Evolutionary conservation across 1,284 basidiomycete genomes (phyloP).

Genomic region (Paramarasmius palmivorus): DNA sequence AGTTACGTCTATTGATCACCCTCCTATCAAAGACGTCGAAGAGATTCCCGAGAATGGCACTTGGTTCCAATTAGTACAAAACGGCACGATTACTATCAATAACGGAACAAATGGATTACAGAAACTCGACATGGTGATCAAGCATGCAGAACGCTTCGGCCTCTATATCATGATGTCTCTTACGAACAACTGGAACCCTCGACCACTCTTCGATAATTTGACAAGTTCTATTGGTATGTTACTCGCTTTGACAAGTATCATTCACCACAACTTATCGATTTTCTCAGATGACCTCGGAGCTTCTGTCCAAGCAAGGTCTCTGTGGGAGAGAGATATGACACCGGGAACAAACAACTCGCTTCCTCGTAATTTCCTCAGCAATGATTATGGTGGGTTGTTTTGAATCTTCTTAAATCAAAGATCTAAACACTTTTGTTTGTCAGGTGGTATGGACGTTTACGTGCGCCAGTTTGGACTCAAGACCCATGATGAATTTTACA

Average conservation of each 20-base stretch:
- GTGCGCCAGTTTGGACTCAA: constrained; percentile 49
- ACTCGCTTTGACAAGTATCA: background rate
- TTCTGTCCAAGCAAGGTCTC: constrained; percentile 18
- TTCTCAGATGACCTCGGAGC: constrained; percentile 12
- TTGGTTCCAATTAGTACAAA: constrained; percentile 55
- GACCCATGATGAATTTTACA: constrained; percentile 62
- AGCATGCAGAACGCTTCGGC: constrained; percentile 57
- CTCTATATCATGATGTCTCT: constrained; percentile 63
- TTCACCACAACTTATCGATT: background rate
- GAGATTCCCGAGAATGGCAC: constrained; percentile 53
- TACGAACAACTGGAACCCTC: constrained; percentile 71
- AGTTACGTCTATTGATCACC: background rate
- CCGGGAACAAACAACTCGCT: constrained; percentile 38
- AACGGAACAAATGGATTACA: constrained; percentile 65
- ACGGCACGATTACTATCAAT: constrained; percentile 53
- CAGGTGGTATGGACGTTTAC: constrained; percentile 67
- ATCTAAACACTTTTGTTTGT: constrained; percentile 10
- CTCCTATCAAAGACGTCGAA: constrained; percentile 43
- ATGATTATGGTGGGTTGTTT: constrained; percentile 53
- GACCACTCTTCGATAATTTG: constrained; percentile 31
- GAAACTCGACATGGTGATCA: constrained; percentile 64
- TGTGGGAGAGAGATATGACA: constrained; percentile 33
- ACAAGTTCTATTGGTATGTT: constrained; percentile 12
- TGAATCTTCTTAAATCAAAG: background rate
- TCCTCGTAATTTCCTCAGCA: constrained; percentile 55